Percentiles rank a stretch among this genome's conserved stretches.
Conservation (phyloP, 2,329 filamentous ascomycete species). For the Didymella keratinophila region DNA sequence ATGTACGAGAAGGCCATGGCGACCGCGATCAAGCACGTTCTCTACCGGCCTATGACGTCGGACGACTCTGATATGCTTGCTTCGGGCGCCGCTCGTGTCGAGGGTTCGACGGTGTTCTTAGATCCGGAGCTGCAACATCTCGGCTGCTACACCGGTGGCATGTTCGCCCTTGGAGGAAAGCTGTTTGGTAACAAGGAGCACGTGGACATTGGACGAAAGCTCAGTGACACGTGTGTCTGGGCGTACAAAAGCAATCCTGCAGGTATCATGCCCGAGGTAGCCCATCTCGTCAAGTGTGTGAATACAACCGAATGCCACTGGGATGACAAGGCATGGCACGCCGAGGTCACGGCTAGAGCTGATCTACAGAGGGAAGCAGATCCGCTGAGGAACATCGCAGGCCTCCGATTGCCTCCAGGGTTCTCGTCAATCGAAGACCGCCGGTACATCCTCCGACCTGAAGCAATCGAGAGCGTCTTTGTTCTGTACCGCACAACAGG, state of each 20-base stretch:
- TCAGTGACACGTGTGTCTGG: constrained; percentile 70
- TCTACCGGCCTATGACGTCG: constrained; percentile 60
- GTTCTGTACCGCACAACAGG: constrained; percentile 68
- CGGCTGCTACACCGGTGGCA: constrained; percentile 67
- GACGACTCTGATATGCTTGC: constrained; percentile 57
- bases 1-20: constrained; percentile 63
- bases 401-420: constrained; percentile 53
- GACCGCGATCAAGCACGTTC: constrained; percentile 54
- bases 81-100: constrained; percentile 54
- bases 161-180: constrained; percentile 67
- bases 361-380: constrained; percentile 39
- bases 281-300: constrained; percentile 61
- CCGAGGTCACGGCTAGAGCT: constrained; percentile 44
- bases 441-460: constrained; percentile 60
- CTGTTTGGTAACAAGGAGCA: constrained; percentile 64
- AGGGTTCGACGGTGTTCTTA: constrained; percentile 43
- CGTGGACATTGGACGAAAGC: constrained; percentile 63
- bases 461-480: constrained; percentile 69
- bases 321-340: constrained; percentile 62
- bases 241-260: constrained; percentile 64
- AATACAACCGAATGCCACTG: constrained; percentile 57
- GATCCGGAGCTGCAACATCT: constrained; percentile 65
- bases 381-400: constrained; percentile 48
- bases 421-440: constrained; percentile 55
- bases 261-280: constrained; percentile 69